Conservation (phyloP, 192 early-diverging fungal genomes). For the Lobosporangium transversale region DNA sequence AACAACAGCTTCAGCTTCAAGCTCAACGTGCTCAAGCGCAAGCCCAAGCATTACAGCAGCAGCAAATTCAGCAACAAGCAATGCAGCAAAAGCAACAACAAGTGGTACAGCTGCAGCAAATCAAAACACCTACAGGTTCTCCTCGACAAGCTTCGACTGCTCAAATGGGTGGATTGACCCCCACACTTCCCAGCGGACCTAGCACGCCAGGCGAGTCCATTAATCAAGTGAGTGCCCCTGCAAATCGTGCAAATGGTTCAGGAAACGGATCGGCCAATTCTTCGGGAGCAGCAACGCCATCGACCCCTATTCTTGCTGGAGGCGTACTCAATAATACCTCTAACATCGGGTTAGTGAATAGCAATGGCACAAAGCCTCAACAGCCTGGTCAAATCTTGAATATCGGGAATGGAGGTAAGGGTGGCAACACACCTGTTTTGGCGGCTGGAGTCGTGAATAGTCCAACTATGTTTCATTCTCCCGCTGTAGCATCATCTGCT, state of each 20-base stretch:
- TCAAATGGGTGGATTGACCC: slow-evolving; percentile 49
- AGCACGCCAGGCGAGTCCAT: slow-evolving; percentile 45
- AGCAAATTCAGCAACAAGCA: slow-evolving; percentile 39
- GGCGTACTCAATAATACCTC: slow-evolving; percentile 13
- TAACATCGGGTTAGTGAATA: slow-evolving; percentile 1
- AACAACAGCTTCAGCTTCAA: slow-evolving; percentile 24
- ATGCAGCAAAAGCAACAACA: slow-evolving; percentile 42
- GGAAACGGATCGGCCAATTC: slow-evolving; percentile 43
- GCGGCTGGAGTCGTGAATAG: slow-evolving; percentile 35
- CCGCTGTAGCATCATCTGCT: slow-evolving; percentile 16
- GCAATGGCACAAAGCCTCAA: slow-evolving; percentile 8
- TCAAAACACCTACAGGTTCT: slow-evolving; percentile 50
- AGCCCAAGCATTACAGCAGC: slow-evolving; percentile 22
- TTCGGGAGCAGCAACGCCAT: slow-evolving; percentile 45
- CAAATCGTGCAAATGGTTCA: slow-evolving; percentile 13
- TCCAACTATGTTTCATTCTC: slow-evolving; percentile 39
- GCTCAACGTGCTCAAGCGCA: slow-evolving; percentile 26
- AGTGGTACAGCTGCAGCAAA: slow-evolving; percentile 43
- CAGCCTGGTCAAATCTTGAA: slow-evolving; percentile 20
- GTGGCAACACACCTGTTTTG: slow-evolving; percentile 41
- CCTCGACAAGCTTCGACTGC: slow-evolving; percentile 49
- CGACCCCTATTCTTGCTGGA: slow-evolving; percentile 39
- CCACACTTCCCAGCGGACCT: slow-evolving; percentile 45
- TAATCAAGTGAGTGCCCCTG: slow-evolving; percentile 15
- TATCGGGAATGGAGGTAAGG: slow-evolving; percentile 17